Conservation (phyloP, 1,284 basidiomycete species). For the Puccinia coronata region DNA sequence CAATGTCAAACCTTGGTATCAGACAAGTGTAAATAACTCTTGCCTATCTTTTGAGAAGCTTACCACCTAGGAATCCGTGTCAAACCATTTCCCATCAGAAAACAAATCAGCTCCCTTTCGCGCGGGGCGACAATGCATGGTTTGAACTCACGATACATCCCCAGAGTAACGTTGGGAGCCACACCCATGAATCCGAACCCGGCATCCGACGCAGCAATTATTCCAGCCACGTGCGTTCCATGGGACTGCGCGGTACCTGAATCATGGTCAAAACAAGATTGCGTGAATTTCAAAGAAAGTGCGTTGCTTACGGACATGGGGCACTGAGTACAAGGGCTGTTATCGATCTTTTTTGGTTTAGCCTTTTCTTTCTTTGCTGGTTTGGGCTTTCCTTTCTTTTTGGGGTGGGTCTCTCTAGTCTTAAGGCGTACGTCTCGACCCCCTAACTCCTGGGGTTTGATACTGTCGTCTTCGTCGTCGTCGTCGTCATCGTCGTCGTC, state of each 20-base stretch:
- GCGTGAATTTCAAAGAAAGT: background rate
- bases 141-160: conserved; percentile 32
- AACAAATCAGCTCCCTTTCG: background rate
- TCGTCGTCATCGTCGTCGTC: too few relatives aligned
- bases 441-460: too few relatives aligned
- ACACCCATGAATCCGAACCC: conserved; percentile 18
- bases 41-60: background rate
- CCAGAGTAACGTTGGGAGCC: conserved; percentile 39
- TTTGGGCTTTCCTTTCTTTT: background rate
- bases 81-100: background rate
- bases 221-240: conserved; percentile 27
- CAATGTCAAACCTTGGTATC: background rate
- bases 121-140: background rate
- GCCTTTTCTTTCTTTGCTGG: too few relatives aligned
- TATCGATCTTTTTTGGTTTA: background rate
- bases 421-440: too few relatives aligned
- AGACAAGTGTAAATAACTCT: too few relatives aligned
- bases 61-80: conserved; percentile 7
- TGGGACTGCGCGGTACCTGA: background rate
- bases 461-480: background rate
- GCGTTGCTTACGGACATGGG: background rate
- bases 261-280: too few relatives aligned
- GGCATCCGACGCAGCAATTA: conserved; percentile 19
- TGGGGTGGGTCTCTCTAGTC: background rate
- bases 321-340: conserved; percentile 35